These are phyloP conservation scores for Lichtheimia hyalospora DNA, from an alignment of 371 early-diverging fungal species.

Conservation along the genomic window DNA sequence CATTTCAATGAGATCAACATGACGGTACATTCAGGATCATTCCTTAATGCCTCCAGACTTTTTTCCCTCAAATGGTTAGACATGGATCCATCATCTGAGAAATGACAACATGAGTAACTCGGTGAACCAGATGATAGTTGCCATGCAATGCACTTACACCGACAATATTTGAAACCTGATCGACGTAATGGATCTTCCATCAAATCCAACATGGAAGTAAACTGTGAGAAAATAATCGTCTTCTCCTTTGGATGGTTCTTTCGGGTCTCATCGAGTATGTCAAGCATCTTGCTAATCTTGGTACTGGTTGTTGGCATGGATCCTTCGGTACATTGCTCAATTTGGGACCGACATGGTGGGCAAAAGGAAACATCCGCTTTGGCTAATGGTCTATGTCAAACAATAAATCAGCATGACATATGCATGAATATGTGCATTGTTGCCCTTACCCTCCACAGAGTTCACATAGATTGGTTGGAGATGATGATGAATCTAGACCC, in stretches of 20 bases:
- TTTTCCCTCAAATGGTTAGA: constrained; percentile 43
- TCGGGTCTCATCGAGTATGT: constrained; percentile 38
- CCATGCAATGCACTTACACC: constrained; percentile 29
- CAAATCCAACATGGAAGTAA: constrained; percentile 75
- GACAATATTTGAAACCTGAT: constrained; percentile 59
- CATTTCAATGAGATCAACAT: constrained; percentile 72
- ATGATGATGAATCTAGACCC: no score
- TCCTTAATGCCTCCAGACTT: constrained; percentile 46
- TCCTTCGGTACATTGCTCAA: constrained; percentile 7
- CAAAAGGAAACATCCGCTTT: constrained; percentile 8
- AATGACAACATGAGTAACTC: constrained; percentile 32
- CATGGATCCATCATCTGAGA: constrained; percentile 51
- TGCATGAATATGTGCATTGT: background rate
- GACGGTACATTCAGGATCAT: constrained; percentile 54
- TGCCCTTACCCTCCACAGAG: constrained; percentile 36
- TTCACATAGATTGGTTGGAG: constrained; percentile 17
- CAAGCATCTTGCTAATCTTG: constrained; percentile 52
- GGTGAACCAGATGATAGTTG: background rate
- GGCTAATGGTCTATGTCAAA: background rate
- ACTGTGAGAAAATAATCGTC: constrained; percentile 88
- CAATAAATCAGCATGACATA: background rate
- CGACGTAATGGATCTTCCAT: constrained; percentile 67
- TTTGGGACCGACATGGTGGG: constrained; percentile 10
- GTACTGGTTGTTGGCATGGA: constrained; percentile 30
- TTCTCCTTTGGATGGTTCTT: constrained; percentile 51